These are phyloP conservation scores for Lolium rigidum DNA, from an alignment of 176 grass and related monocot genomes.

Conservation along the genomic window DNA sequence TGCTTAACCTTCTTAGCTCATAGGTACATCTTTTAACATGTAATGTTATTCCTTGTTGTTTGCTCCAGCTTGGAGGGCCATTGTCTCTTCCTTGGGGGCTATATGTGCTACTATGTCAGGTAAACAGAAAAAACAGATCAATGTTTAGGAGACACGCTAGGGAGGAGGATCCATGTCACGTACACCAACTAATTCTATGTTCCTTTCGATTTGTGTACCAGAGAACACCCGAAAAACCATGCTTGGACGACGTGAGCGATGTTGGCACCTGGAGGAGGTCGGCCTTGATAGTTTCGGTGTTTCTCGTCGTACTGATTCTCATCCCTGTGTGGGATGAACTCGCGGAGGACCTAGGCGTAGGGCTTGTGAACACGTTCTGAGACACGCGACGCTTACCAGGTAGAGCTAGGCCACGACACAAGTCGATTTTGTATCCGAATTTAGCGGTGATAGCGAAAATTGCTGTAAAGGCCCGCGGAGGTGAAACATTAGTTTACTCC, in stretches of 20 bases:
- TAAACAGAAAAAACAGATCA: slow-evolving; percentile 29
- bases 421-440: slow-evolving; percentile 55
- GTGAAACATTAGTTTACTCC: not conserved
- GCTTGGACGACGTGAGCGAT: slow-evolving; percentile 93
- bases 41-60: slow-evolving; percentile 12
- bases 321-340: slow-evolving; percentile 95
- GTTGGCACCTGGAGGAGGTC: slow-evolving; percentile 87
- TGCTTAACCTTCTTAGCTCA: slow-evolving; percentile 27
- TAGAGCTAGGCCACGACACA: slow-evolving; percentile 42
- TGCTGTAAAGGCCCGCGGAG: slow-evolving; percentile 29
- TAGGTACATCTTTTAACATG: not conserved
- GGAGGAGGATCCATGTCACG: not conserved
- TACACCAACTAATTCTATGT: not conserved
- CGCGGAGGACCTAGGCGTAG: slow-evolving; percentile 91
- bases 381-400: slow-evolving; percentile 11
- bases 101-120: slow-evolving; percentile 98
- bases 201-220: slow-evolving; percentile 42
- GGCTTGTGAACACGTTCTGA: slow-evolving; percentile 79
- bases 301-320: slow-evolving; percentile 83
- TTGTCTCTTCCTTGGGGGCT: slow-evolving; percentile 97
- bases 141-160: not conserved
- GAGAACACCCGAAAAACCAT: slow-evolving; percentile 87
- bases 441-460: not conserved
- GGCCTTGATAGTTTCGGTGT: slow-evolving; percentile 57
- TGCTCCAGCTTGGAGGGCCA: slow-evolving; percentile 17